Evolutionary conservation across 148 eudicot genomes (phyloP), one percentile per base, ranked within the genome.

Genomic region (Persicaria maculosa): DNA sequence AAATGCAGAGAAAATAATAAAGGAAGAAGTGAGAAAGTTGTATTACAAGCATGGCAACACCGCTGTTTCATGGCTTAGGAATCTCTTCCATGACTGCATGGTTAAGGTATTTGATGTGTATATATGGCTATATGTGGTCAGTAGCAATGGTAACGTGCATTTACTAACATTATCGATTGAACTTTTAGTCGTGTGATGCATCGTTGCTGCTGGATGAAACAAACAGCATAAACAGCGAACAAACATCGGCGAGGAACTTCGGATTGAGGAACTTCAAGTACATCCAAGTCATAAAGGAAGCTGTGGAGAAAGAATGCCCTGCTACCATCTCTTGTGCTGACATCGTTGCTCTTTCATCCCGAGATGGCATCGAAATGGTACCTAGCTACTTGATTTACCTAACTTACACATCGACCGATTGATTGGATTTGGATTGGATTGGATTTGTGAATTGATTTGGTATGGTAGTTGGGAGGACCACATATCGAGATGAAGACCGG

Each of bases 241-340:
- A 85, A 78, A 53, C 14, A 1, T 76, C 91, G 8, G 7, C 44
- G 0, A 83, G 89, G 71, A 93, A 74, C 74, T 88, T 85, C 14
- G 98, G 97, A 7, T 83, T 93, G 97, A 89, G 98, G 71, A 91
- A 93, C 78, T 88, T 93, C 75, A 93, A 91, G 82, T 93, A 91
- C 78, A 72, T 93, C 4, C 73, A 78, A 75, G 83, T 80, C 0
- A 91, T 93, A 70, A 93, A 93, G 72, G 73, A 79, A 5, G 93
- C 94, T 5, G 74, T 93, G 1, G 98, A 93, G 80, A 79, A 31
- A 7, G 85, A 80, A 77, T 93, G 98, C 78, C 97, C 97, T 14
- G 15, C 22, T 22, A 88, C 88, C 0, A 97, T 93, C 48, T 93
- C 98, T 53, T 93, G 98, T 40, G 98, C 98, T 6, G 98, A 93